phyloP scores from a whole-genome alignment of 176 grass and related monocot species.

The Hordeum marinum region DNA sequence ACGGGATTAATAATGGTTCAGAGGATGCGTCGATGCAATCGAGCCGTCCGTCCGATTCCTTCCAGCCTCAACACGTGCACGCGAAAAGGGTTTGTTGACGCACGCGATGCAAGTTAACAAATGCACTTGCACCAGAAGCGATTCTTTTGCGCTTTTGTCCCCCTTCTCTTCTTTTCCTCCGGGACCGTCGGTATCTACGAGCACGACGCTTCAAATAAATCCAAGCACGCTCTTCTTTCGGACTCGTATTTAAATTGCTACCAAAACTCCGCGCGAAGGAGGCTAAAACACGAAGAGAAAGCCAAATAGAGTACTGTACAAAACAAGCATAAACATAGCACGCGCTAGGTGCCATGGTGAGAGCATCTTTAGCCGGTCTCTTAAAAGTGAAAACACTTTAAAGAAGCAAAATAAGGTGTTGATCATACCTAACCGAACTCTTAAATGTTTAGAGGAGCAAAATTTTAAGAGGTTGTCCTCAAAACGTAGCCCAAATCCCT shows the following conservation, averaged over 20 bases:
- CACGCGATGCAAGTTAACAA: background rate
- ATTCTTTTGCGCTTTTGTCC: background rate
- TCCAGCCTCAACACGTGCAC: background rate
- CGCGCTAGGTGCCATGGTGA: background rate
- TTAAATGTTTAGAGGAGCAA: no score
- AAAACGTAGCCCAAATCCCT: no score
- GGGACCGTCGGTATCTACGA: background rate
- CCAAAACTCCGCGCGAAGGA: background rate
- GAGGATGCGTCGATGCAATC: background rate
- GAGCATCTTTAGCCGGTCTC: no score
- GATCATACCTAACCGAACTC: no score
- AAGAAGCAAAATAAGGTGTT: no score
- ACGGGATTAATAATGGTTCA: background rate
- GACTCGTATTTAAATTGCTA: background rate
- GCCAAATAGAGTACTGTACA: background rate
- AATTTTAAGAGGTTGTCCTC: no score
- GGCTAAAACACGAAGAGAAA: background rate
- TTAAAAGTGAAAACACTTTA: no score
- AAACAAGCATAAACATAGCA: background rate
- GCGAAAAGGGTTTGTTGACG: background rate
- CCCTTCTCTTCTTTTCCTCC: background rate
- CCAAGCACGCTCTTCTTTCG: background rate
- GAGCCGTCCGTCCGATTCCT: background rate
- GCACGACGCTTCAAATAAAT: background rate
- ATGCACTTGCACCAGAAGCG: background rate